A percentile compares a stretch with the other conserved stretches of the same genome.
Conservation (phyloP, 2,329 filamentous ascomycete species). For the Trichophaea hybrida region DNA sequence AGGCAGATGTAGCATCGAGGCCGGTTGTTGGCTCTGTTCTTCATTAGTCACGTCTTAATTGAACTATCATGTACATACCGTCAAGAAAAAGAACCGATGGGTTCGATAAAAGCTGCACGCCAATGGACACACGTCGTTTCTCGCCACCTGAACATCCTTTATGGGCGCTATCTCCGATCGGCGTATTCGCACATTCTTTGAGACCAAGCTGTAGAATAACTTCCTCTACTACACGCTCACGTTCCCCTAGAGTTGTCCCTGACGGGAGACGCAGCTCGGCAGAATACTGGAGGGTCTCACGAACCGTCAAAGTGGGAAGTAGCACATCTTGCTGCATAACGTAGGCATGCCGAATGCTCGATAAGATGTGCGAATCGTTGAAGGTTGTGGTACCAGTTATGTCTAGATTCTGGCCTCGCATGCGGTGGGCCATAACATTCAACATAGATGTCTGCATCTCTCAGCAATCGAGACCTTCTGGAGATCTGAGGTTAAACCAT, state of each 20-base stretch:
- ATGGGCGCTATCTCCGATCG: slow-evolving; percentile 55
- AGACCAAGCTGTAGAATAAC: slow-evolving; percentile 62
- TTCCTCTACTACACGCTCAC: slow-evolving; percentile 53
- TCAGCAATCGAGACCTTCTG: slow-evolving; percentile 14
- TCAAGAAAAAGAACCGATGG: slow-evolving; percentile 65
- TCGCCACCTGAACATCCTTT: slow-evolving; percentile 68
- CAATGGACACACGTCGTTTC: slow-evolving; percentile 61
- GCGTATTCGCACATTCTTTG: slow-evolving; percentile 62
- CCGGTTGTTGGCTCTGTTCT: slow-evolving; percentile 57
- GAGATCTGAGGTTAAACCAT: neutral
- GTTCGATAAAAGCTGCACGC: slow-evolving; percentile 64
- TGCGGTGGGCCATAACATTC: slow-evolving; percentile 56
- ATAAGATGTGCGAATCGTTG: slow-evolving; percentile 41
- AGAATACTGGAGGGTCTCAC: slow-evolving; percentile 60
- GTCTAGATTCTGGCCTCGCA: slow-evolving; percentile 42
- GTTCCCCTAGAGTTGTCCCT: slow-evolving; percentile 44
- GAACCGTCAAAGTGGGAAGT: slow-evolving; percentile 56
- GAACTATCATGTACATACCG: neutral
- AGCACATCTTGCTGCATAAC: slow-evolving; percentile 66
- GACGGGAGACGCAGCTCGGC: slow-evolving; percentile 56
- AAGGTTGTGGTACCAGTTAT: slow-evolving; percentile 44
- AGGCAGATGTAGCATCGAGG: slow-evolving; percentile 62
- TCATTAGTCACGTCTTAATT: neutral
- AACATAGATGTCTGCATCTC: slow-evolving; percentile 44
- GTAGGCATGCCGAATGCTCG: slow-evolving; percentile 48